A percentile compares a stretch with the other conserved stretches of the same genome.
These are phyloP conservation scores for Trichoderma citrinoviride DNA, from an alignment of 2,329 filamentous ascomycete genomes.

Conservation along the genomic window DNA sequence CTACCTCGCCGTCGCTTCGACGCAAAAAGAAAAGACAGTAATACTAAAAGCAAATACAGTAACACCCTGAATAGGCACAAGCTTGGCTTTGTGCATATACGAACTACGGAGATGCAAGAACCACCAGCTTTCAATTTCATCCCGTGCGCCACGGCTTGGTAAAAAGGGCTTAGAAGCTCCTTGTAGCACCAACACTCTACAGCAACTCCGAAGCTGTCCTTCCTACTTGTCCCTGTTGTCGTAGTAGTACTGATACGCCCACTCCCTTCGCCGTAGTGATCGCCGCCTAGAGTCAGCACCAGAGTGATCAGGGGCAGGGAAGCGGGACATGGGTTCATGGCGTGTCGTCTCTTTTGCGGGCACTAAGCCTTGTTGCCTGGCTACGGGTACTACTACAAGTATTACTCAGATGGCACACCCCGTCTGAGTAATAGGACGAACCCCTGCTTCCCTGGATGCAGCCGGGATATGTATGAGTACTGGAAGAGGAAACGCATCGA, in stretches of 20 bases:
- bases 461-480: neutral
- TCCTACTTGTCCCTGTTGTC: too few relatives aligned
- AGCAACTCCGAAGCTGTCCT: neutral
- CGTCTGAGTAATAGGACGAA: constrained; percentile 4
- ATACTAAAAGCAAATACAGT: neutral
- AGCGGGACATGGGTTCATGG: neutral
- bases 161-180: too few relatives aligned
- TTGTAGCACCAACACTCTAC: neutral
- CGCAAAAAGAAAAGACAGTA: neutral
- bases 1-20: neutral
- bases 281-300: neutral
- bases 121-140: neutral
- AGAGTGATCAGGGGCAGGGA: neutral
- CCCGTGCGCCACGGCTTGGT: neutral
- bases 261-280: neutral
- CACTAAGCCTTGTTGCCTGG: neutral
- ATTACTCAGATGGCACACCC: constrained; percentile 4
- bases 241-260: neutral
- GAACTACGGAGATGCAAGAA: neutral
- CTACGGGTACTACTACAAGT: too few relatives aligned
- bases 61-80: neutral
- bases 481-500: neutral
- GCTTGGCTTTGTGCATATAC: neutral
- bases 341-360: neutral
- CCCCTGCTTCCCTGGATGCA: neutral